Conservation (phyloP, 345 rosid genomes). For the Isatis tinctoria region DNA sequence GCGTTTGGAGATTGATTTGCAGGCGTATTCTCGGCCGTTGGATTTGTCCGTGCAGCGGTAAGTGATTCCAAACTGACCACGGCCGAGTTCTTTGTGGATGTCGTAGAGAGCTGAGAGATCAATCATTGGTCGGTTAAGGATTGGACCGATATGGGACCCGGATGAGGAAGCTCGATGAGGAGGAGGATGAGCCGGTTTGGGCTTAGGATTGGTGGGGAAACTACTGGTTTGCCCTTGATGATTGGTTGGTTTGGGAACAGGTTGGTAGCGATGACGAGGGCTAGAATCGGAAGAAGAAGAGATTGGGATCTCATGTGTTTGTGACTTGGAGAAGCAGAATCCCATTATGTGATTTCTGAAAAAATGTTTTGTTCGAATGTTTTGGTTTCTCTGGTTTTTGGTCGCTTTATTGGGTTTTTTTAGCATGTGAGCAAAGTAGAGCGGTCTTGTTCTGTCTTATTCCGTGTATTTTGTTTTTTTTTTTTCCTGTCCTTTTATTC, state of each 20-base stretch:
- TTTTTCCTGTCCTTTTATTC: neutral
- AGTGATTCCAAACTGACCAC: constrained; percentile 80
- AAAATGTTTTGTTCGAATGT: neutral
- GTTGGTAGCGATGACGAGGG: constrained; percentile 32
- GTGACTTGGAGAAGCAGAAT: constrained; percentile 40
- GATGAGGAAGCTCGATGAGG: constrained; percentile 22
- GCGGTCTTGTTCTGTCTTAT: constrained; percentile 22
- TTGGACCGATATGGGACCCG: constrained; percentile 39
- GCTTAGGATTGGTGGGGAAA: neutral
- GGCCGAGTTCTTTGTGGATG: constrained; percentile 70
- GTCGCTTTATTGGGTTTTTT: neutral
- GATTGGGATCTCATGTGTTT: constrained; percentile 53
- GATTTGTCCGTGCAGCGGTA: constrained; percentile 65
- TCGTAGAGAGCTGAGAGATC: constrained; percentile 46
- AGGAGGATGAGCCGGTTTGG: constrained; percentile 8
- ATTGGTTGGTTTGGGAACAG: constrained; percentile 25
- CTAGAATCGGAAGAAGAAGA: constrained; percentile 45
- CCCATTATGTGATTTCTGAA: constrained; percentile 39
- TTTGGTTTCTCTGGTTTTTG: constrained; percentile 14
- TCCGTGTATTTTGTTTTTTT: neutral
- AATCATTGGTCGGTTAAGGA: constrained; percentile 60
- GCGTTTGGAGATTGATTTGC: constrained; percentile 76
- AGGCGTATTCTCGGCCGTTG: constrained; percentile 61
- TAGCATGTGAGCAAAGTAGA: constrained; percentile 16
- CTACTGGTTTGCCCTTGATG: constrained; percentile 1